Conservation (phyloP, 495 filamentous ascomycete species). For the Penicillium coprophilum region DNA sequence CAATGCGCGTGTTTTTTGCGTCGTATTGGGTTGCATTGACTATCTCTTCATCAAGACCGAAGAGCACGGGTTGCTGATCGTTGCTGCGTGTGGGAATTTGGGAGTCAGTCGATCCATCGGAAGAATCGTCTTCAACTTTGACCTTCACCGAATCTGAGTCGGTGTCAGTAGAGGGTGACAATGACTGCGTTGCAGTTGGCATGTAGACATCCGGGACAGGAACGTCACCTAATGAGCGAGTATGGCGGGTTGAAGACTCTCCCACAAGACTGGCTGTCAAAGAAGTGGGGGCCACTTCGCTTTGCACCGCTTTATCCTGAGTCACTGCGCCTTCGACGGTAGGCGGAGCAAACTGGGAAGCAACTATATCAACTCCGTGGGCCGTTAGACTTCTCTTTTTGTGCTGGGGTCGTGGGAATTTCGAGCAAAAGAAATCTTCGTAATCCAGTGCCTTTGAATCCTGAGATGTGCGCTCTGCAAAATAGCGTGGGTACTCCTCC, state of each 20-base stretch:
- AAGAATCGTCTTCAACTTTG: not conserved
- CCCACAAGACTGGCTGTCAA: slow-evolving; percentile 35
- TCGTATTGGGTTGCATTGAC: not conserved
- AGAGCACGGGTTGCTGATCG: not conserved
- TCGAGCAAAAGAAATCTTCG: slow-evolving; percentile 35
- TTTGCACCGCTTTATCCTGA: not conserved
- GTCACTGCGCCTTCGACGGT: not conserved
- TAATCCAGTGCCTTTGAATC: slow-evolving; percentile 28
- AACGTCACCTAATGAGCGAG: slow-evolving; percentile 26
- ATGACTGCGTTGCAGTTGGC: slow-evolving; percentile 4
- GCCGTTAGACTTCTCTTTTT: slow-evolving; percentile 41
- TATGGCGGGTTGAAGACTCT: slow-evolving; percentile 30
- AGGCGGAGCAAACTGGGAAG: slow-evolving; percentile 23
- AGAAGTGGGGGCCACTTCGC: slow-evolving; percentile 14
- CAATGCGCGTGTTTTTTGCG: not conserved
- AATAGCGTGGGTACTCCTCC: slow-evolving; percentile 38
- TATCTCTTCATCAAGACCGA: not conserved
- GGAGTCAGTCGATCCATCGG: not conserved
- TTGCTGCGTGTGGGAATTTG: too few relatives aligned
- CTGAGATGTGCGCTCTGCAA: slow-evolving; percentile 23
- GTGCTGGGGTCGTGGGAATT: slow-evolving; percentile 29
- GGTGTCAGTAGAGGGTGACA: not conserved
- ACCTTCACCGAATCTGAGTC: not conserved
- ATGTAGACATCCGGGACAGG: slow-evolving; percentile 10
- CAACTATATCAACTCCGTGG: slow-evolving; percentile 29